Evolutionary conservation across 805 yeast species (phyloP), one percentile per base, ranked within the genome.

Genomic region (Priceomyces fermenticarens): DNA sequence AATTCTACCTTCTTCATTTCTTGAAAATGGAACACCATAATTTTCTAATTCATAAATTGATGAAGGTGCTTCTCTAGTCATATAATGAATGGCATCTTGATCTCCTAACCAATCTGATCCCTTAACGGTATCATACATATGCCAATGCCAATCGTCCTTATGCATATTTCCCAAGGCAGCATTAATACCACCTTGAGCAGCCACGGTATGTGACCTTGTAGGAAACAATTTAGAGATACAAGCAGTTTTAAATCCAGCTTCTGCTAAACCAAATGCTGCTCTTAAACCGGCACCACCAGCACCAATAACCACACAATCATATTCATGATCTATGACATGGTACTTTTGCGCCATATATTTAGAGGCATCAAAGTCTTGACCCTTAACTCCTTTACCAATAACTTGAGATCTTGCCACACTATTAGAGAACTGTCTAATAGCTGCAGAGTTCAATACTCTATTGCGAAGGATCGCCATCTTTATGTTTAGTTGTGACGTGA

Each of bases 51-150:
- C 99, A 58, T 90, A 88, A 58, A 91, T 91, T 34, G 97, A 85
- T 53, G 82, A 80, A 32, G 98, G 97, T 20, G 99, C 99, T 72
- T 91, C 98, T 65, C 89, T 83, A 43, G 99, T 91, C 99, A 91
- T 91, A 73, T 91, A 91, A 72, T 91, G 98, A 63, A 93, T 91
- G 41, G 98, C 97, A 63, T 91, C 99, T 74, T 91, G 99, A 71
- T 91, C 99, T 61, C 99, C 99, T 49, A 91, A 81, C 99, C 99
- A 91, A 72, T 91, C 99, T 8, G 97, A 89, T 50, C 99, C 99
- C 73, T 91, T 91, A 56, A 91, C 98, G 57, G 99, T 91, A 64
- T 91, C 99, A 71, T 93, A 91, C 97, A 91, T 90, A 70, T 91
- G 99, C 97, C 98, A 93, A 69, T 88, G 95, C 99, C 99, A 91